Conservation (phyloP, 1,139 yeast genomes). For the Suhomyces choctaworum region DNA sequence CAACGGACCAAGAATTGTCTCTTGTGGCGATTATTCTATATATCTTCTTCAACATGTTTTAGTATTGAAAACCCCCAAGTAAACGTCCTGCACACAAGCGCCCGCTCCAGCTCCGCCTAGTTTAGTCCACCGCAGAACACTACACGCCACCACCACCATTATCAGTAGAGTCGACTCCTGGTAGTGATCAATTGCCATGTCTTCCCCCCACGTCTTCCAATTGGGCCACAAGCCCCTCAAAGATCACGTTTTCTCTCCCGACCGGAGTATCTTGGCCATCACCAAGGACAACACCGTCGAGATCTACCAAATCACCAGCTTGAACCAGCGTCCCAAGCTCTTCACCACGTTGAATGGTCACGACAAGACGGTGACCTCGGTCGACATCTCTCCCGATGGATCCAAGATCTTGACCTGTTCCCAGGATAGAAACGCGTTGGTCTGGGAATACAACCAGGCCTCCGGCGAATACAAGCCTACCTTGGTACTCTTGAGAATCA, state of each 20-base stretch:
- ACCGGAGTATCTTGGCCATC: slow-evolving; percentile 68
- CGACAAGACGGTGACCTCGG: slow-evolving; percentile 93
- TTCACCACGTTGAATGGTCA: slow-evolving; percentile 75
- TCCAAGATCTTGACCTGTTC: slow-evolving; percentile 89
- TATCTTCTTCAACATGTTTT: background rate
- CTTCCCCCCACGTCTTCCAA: slow-evolving; percentile 47
- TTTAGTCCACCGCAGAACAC: background rate
- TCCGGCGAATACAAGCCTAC: slow-evolving; percentile 75
- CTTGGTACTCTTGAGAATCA: slow-evolving; percentile 85
- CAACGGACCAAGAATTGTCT: too few relatives aligned
- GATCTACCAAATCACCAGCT: slow-evolving; percentile 57
- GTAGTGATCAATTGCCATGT: slow-evolving; percentile 17
- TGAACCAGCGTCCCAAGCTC: slow-evolving; percentile 44
- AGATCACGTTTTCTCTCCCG: slow-evolving; percentile 84
- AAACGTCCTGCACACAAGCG: slow-evolving; percentile 3
- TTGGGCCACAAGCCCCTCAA: slow-evolving; percentile 85
- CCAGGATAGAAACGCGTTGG: slow-evolving; percentile 96
- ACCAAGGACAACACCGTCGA: slow-evolving; percentile 79
- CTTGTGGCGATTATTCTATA: background rate
- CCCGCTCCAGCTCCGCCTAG: background rate
- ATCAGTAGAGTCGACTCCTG: slow-evolving; percentile 43
- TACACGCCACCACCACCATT: slow-evolving; percentile 1
- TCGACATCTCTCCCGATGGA: slow-evolving; percentile 87
- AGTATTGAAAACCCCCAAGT: background rate
- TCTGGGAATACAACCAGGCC: slow-evolving; percentile 70